Evolutionary conservation across 2,329 filamentous ascomycete genomes (phyloP).

Genomic region (Fusarium decemcellulare): DNA sequence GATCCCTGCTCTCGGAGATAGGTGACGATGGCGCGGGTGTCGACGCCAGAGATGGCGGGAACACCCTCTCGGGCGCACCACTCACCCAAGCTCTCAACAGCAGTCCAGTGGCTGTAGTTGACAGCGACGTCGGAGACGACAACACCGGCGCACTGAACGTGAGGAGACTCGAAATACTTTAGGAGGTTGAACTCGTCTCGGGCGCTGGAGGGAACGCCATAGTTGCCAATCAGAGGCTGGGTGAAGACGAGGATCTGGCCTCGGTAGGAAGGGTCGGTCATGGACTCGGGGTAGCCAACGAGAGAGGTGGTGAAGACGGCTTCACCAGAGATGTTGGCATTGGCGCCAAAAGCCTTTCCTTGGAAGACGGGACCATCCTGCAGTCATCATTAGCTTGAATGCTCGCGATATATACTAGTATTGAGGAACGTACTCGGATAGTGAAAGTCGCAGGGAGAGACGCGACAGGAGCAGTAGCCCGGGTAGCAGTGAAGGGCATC

Average conservation of each 20-base stretch:
- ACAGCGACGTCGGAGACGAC: slow-evolving; percentile 95
- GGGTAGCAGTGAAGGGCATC: slow-evolving; percentile 71
- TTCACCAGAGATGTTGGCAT: slow-evolving; percentile 96
- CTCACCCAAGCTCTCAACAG: slow-evolving; percentile 90
- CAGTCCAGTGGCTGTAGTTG: slow-evolving; percentile 98
- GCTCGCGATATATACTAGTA: no score
- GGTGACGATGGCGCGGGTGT: slow-evolving; percentile 97
- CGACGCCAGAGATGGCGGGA: slow-evolving; percentile 95
- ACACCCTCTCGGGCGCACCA: slow-evolving; percentile 98
- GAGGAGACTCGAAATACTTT: slow-evolving; percentile 98
- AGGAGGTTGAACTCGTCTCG: slow-evolving; percentile 91
- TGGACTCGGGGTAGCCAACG: slow-evolving; percentile 96
- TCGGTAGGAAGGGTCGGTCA: slow-evolving; percentile 89
- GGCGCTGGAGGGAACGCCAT: slow-evolving; percentile 90
- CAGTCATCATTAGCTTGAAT: slow-evolving; percentile 23
- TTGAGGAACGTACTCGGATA: slow-evolving; percentile 77
- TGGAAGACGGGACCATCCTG: slow-evolving; percentile 96
- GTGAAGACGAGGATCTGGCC: slow-evolving; percentile 99
- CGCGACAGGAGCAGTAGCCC: slow-evolving; percentile 75
- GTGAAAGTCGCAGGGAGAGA: slow-evolving; percentile 83
- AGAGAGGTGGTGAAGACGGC: slow-evolving; percentile 99
- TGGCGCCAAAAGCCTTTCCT: slow-evolving; percentile 96
- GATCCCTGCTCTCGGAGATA: slow-evolving; percentile 96
- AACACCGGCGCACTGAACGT: slow-evolving; percentile 96
- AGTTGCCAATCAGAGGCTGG: slow-evolving; percentile 97